Evolutionary conservation across 78 protist species (phyloP), one percentile per base, ranked within the genome.

Genomic region (Dictyostelium capitatum): DNA sequence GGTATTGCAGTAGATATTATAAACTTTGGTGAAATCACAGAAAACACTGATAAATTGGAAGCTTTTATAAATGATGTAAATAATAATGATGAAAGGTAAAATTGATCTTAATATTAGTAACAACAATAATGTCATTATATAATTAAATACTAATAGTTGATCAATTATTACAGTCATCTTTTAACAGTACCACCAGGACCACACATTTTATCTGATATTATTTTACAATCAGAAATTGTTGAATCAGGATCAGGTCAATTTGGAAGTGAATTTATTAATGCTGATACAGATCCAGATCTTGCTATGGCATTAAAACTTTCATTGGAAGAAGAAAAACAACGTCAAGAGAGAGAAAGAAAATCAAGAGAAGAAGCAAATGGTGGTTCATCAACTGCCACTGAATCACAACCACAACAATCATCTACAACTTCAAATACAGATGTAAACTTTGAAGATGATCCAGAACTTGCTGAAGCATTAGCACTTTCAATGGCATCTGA

Each of bases 271-370:
- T 89, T 84, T 65, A 85, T 91, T 41, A 74, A 89, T 15, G 95
- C 95, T 37, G 96, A 89, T 30, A 91, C 75, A 5, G 95, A 82
- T 37, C 98, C 98, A 17, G 99, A 98, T 41, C 91, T 97, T 7
- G 98, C 98, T 5, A 53, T 96, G 98, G 97, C 98, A 4, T 95
- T 97, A n/a, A 96, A 97, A 59, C 80, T 97, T 20, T 96, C 98
- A 10, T 82, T 96, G 85, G 98, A 97, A 72, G 98, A 97, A 87
- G 98, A 96, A 54, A 92, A 96, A 53, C 90, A 69, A 85, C 90
- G 98, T 43, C 95, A 96, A 74, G 97, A 97, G 70, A 89, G 93
- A 25, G 98, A 83, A 47, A 83, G 90, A 25, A 80, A 56, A 89
- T 56, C 59, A 57, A 53, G 59, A 19, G 94, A 91, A 47, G 90